Percentiles rank a stretch among this genome's conserved stretches.
These are phyloP conservation scores for Plasmodium blacklocki DNA, from an alignment of 169 alveolate species.

Conservation along the genomic window DNA sequence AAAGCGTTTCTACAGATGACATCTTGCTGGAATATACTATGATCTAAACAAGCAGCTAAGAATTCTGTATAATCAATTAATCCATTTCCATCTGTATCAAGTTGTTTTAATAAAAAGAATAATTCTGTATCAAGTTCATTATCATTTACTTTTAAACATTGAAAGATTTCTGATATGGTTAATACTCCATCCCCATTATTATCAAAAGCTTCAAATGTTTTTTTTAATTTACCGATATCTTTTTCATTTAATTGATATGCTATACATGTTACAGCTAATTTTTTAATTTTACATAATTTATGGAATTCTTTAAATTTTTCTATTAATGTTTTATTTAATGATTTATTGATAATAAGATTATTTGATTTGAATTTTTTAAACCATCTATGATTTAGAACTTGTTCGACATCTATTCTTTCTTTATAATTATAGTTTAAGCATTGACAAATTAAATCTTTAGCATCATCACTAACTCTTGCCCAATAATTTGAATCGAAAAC, in stretches of 20 bases:
- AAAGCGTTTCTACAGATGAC: conserved; percentile 93
- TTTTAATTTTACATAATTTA: conserved; percentile 90
- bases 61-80: conserved; percentile 96
- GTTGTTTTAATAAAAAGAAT: conserved; percentile 83
- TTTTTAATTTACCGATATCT: conserved; percentile 91
- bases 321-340: conserved; percentile 80
- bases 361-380: conserved; percentile 77
- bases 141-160: conserved; percentile 78
- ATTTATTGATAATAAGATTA: conserved; percentile 58
- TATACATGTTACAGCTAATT: conserved; percentile 94
- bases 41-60: conserved; percentile 95
- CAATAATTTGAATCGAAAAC: conserved; percentile 92
- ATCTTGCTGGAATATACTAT: conserved; percentile 87
- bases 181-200: conserved; percentile 94
- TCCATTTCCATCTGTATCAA: conserved; percentile 93
- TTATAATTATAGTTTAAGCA: conserved; percentile 89
- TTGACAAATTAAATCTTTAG: conserved; percentile 90
- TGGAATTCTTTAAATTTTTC: conserved; percentile 91
- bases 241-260: conserved; percentile 93
- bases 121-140: conserved; percentile 82
- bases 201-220: conserved; percentile 92
- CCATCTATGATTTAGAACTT: conserved; percentile 95
- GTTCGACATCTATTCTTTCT: conserved; percentile 91
- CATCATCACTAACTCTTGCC: conserved; percentile 90
- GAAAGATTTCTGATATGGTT: conserved; percentile 80